Evolutionary conservation across 495 filamentous ascomycete species (phyloP).

Genomic region (Beverwykella pulmonaria): DNA sequence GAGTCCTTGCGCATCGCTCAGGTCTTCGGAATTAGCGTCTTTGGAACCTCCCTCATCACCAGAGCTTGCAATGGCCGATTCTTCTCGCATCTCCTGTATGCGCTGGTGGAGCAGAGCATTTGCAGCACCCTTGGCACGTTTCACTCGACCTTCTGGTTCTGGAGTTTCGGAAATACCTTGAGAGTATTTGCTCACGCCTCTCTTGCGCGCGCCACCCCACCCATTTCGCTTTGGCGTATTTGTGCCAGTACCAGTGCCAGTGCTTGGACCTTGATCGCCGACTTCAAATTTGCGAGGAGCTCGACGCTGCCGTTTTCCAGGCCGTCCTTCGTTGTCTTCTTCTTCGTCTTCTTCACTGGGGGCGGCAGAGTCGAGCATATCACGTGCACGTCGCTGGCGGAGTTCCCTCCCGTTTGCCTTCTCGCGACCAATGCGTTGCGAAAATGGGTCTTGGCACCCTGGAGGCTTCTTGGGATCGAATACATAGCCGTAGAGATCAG

Average conservation of each 20-base stretch:
- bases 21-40: slow-evolving; percentile 1
- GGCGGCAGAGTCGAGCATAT: slow-evolving; percentile 34
- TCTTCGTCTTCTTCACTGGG: slow-evolving; percentile 40
- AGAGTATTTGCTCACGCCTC: slow-evolving; percentile 25
- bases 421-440: slow-evolving; percentile 40
- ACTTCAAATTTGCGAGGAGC: slow-evolving; percentile 33
- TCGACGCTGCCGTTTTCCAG: slow-evolving; percentile 25
- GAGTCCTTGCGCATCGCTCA: slow-evolving; percentile 4
- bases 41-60: slow-evolving; percentile 33
- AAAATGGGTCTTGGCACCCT: slow-evolving; percentile 45
- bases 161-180: slow-evolving; percentile 30
- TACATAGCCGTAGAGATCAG: slow-evolving; percentile 48
- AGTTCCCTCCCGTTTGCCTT: slow-evolving; percentile 45
- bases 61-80: slow-evolving; percentile 39
- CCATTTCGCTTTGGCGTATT: slow-evolving; percentile 23
- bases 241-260: slow-evolving; percentile 19
- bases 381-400: slow-evolving; percentile 41
- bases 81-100: slow-evolving; percentile 44
- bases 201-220: slow-evolving; percentile 38
- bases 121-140: slow-evolving; percentile 23
- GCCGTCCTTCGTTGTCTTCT: slow-evolving; percentile 32
- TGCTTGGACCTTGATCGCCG: slow-evolving; percentile 15
- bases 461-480: slow-evolving; percentile 44
- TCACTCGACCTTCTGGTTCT: slow-evolving; percentile 31
- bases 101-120: slow-evolving; percentile 32